phyloP scores from a whole-genome alignment of 2,329 filamentous ascomycete genomes.

The Pyricularia sp. region DNA sequence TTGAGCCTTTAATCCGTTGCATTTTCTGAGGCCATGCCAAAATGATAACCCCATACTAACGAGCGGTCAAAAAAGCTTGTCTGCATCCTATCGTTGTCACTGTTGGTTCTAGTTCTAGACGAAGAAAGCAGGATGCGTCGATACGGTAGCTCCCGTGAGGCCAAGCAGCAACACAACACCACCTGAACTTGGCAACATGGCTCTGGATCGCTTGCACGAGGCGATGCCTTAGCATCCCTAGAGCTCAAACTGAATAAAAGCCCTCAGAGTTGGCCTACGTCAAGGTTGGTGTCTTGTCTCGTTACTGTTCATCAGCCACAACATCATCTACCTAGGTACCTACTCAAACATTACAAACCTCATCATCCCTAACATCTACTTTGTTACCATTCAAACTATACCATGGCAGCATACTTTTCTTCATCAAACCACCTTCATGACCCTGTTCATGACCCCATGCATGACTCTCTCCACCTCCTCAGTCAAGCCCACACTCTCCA shows the following conservation, averaged over 20 bases:
- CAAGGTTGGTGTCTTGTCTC: neutral
- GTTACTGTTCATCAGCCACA: neutral
- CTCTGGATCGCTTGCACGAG: no score
- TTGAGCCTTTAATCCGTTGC: neutral
- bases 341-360: neutral
- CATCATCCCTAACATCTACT: neutral
- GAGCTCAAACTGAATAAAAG: neutral
- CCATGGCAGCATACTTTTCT: neutral
- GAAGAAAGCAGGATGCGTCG: neutral
- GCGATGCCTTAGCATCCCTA: neutral
- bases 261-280: neutral
- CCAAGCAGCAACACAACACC: neutral
- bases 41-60: neutral
- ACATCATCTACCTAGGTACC: no score
- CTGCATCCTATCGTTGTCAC: neutral
- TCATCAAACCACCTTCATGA: neutral
- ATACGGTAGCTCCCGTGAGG: neutral
- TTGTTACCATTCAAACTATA: neutral
- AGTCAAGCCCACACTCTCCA: constrained; percentile 1
- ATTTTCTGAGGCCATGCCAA: neutral
- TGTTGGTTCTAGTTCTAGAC: neutral
- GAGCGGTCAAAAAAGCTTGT: neutral
- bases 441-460: neutral
- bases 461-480: neutral
- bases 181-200: neutral